Conservation (phyloP, 306 rosid genomes). For the Crataegus laevigata region DNA sequence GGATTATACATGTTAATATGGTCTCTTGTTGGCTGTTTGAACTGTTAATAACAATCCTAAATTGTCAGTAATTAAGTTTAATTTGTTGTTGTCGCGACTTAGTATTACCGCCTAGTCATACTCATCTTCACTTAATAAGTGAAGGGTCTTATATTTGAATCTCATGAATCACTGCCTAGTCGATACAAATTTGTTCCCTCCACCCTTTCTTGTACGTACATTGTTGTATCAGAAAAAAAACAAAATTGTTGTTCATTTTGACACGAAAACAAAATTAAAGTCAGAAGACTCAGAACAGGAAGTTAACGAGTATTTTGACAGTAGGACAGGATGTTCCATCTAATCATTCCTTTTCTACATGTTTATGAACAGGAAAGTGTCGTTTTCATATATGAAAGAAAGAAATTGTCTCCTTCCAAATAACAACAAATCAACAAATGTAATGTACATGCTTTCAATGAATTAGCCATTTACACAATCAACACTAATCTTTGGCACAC, state of each 20-base stretch:
- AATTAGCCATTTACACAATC: slow-evolving; percentile 8
- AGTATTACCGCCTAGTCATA: no score
- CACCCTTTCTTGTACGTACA: background rate
- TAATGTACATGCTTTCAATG: slow-evolving; percentile 33
- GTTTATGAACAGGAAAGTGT: no score
- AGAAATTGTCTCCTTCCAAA: background rate
- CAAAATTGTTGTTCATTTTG: background rate
- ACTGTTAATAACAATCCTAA: no score
- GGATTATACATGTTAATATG: no score
- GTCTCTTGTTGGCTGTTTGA: no score
- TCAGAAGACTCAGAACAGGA: background rate
- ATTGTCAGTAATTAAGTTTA: background rate
- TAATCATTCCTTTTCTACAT: background rate
- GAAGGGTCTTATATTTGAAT: no score
- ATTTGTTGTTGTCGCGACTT: background rate
- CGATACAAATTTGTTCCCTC: background rate
- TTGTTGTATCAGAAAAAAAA: no score
- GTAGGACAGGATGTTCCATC: background rate
- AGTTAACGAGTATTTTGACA: background rate
- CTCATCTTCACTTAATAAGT: no score
- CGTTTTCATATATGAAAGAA: background rate
- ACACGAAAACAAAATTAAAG: background rate
- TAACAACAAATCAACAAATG: background rate
- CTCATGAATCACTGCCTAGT: no score
- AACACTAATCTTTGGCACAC: slow-evolving; percentile 5